Base-by-base conservation (phyloP, 2,329 filamentous ascomycete genomes). In the Fusarium illudens region DNA sequence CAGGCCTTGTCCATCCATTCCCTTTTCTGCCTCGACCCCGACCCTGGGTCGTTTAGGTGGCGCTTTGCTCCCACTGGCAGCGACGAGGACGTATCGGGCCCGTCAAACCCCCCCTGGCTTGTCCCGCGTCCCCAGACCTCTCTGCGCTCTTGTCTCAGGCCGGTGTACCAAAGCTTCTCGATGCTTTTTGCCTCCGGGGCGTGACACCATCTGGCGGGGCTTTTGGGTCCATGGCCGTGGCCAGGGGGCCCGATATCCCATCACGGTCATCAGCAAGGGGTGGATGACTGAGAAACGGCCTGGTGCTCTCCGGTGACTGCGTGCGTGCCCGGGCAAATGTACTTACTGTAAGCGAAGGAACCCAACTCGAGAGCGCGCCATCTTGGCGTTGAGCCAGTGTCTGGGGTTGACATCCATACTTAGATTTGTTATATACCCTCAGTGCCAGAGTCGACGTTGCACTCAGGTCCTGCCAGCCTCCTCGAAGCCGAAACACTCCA, bases 401-500 rank as follows among this genome's bases (percentile, higher is more conserved):
- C 70, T 64, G 58, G 71, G 69, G 68, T 71, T 66, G 70, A 51
- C 72, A 67, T 71, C 67, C 64, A 71, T 64, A 64, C 60, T 53
- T 66, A 55, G 57, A 64, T 62, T 39, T 62, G 64, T 71, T 74
- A 73, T 73, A 73, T 74, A 73, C 63, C 65, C 58, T 72, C 58
- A 42, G 61, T 65, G 62, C 70, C 71, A 69, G 68, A 65, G 58
- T 62, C 57, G 65, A 59, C 59, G 61, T 70, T 64, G 59, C 58
- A 68, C 48, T 58, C 59, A 57, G 22, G 33, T 68, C 52, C 57
- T 57, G 57, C 65, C 58, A 62, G 53, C 55, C 60, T 65, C 56
- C 53, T 65, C 59, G 13, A 71, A 74, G 61, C 67, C 72, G 72
- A 74, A 74, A 74, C 72, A 65, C 64, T 60, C 66, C 62, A 69